Evolutionary conservation across 805 yeast genomes (phyloP).

Genomic region (Wickerhamomyces hampshirensis): DNA sequence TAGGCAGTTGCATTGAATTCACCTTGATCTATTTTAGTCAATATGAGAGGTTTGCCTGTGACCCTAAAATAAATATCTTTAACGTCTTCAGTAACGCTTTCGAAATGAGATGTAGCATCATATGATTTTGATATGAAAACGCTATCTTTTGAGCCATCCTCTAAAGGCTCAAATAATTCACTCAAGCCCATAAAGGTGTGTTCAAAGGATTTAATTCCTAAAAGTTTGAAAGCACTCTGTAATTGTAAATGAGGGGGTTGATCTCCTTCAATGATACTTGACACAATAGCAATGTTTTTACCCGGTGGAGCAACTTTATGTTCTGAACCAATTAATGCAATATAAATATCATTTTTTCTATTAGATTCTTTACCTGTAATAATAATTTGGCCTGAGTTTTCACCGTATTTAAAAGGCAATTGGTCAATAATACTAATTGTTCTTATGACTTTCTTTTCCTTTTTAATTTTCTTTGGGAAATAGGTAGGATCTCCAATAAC

Average conservation of each 20-base stretch:
- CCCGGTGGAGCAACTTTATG: slow-evolving; percentile 91
- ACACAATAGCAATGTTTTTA: slow-evolving; percentile 86
- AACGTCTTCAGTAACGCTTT: slow-evolving; percentile 93
- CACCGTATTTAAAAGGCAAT: slow-evolving; percentile 72
- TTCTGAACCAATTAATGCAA: slow-evolving; percentile 83
- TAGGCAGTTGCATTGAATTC: slow-evolving; percentile 25
- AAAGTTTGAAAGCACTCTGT: slow-evolving; percentile 87
- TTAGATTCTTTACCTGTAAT: slow-evolving; percentile 95
- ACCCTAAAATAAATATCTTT: slow-evolving; percentile 90
- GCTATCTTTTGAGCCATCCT: slow-evolving; percentile 75
- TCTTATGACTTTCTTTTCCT: slow-evolving; percentile 35
- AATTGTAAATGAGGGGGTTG: slow-evolving; percentile 91
- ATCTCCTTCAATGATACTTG: slow-evolving; percentile 91
- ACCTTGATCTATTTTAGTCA: slow-evolving; percentile 23
- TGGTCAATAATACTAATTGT: slow-evolving; percentile 82
- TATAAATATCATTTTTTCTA: slow-evolving; percentile 89
- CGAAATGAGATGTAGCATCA: slow-evolving; percentile 94
- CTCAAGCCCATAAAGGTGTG: slow-evolving; percentile 85
- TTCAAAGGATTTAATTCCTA: slow-evolving; percentile 56
- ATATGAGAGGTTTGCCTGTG: slow-evolving; percentile 80
- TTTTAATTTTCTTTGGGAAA: slow-evolving; percentile 62
- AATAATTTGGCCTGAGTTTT: slow-evolving; percentile 89
- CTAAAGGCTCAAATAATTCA: slow-evolving; percentile 81
- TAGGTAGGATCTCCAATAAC: slow-evolving; percentile 98
- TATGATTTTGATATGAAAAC: slow-evolving; percentile 84